phyloP scores from a whole-genome alignment of 345 rosid genomes.

The Brassica rapa region DNA sequence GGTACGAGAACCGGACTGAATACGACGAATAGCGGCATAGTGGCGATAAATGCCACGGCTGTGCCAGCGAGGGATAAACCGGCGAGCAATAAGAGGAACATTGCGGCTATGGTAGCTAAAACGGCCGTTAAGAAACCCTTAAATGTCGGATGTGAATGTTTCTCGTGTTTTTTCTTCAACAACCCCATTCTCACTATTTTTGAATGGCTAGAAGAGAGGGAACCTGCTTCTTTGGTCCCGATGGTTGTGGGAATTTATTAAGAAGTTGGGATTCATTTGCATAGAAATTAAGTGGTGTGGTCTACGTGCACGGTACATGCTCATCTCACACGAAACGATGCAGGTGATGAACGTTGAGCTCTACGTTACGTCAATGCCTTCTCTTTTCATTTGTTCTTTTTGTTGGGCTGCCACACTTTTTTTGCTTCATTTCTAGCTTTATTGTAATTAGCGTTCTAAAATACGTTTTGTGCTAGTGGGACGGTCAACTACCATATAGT shows the following conservation, averaged over 20 bases:
- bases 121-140: not conserved
- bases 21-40: constrained; percentile 63
- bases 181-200: not conserved
- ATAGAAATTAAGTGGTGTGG: constrained; percentile 1
- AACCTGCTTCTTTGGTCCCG: not conserved
- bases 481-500: not conserved
- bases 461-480: not conserved
- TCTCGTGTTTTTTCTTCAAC: constrained; percentile 8
- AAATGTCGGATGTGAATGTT: not conserved
- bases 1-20: constrained; percentile 86
- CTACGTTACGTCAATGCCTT: not conserved
- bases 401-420: not conserved
- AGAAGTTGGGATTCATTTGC: constrained; percentile 1
- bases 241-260: constrained; percentile 16
- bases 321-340: not conserved
- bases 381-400: not conserved
- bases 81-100: constrained; percentile 66
- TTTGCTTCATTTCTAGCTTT: not conserved
- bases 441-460: not conserved
- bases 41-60: constrained; percentile 56
- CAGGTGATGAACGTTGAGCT: not conserved
- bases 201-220: not conserved
- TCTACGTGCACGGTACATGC: constrained; percentile 35
- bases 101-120: constrained; percentile 54
- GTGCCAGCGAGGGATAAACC: constrained; percentile 61